These are phyloP conservation scores for Boletus smithii DNA, from an alignment of 1,284 basidiomycete genomes.

Conservation along the genomic window DNA sequence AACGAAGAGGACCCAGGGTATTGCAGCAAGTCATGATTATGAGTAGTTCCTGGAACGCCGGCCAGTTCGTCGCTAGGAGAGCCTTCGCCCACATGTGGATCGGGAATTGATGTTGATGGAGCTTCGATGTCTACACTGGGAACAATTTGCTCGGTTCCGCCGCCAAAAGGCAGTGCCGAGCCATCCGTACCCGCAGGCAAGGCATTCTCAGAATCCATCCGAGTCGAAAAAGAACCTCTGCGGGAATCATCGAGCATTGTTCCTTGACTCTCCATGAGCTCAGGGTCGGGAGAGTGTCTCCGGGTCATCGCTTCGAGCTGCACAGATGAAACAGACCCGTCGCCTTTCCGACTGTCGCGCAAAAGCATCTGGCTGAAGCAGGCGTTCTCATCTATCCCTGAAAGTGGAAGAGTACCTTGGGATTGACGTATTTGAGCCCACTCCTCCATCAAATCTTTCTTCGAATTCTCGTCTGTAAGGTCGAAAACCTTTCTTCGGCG, in stretches of 20 bases:
- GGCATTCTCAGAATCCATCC: background rate
- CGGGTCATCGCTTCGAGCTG: background rate
- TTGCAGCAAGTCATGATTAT: background rate
- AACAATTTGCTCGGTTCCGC: background rate
- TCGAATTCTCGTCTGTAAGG: conserved; percentile 24
- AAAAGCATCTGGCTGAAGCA: background rate
- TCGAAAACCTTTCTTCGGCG: conserved; percentile 14
- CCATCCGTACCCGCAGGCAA: background rate
- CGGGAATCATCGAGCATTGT: background rate
- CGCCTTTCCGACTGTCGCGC: conserved; percentile 1
- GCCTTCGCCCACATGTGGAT: background rate
- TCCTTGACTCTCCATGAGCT: conserved; percentile 1
- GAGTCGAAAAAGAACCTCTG: background rate
- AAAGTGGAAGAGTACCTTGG: conserved; percentile 21
- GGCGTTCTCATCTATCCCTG: conserved; percentile 7
- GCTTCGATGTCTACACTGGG: background rate
- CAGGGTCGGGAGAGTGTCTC: background rate
- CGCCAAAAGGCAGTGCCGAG: background rate
- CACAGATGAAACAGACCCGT: background rate
- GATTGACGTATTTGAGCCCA: conserved; percentile 32
- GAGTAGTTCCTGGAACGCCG: background rate
- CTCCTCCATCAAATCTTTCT: conserved; percentile 26
- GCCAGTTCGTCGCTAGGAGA: background rate
- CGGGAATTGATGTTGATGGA: background rate
- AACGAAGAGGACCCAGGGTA: background rate